phyloP scores from a whole-genome alignment of 2,329 filamentous ascomycete genomes.

The Thielaviopsis cerberus region DNA sequence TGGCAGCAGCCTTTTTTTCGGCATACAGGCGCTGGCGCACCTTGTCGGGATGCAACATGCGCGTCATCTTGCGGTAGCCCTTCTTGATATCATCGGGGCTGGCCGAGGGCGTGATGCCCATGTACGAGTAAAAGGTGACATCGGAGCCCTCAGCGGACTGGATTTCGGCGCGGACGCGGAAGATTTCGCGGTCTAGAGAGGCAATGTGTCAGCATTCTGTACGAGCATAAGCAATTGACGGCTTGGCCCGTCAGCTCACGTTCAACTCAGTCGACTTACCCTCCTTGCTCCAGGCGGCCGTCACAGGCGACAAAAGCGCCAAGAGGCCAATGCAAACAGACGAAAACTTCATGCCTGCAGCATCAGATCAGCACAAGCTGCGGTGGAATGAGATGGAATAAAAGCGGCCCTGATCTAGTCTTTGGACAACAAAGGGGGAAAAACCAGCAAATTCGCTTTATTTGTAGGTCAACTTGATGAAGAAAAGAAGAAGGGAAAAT shows the following conservation, averaged over 20 bases:
- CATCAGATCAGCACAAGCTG: not conserved
- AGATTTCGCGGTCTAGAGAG: slow-evolving; percentile 78
- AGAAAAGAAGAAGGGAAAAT: not conserved
- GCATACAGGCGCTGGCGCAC: slow-evolving; percentile 67
- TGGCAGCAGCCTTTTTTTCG: slow-evolving; percentile 39
- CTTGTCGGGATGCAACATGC: slow-evolving; percentile 82
- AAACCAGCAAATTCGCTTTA: not conserved
- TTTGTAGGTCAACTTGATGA: slow-evolving; percentile 17
- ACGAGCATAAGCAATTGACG: too few species aligned
- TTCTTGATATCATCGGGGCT: slow-evolving; percentile 79
- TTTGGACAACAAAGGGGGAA: not conserved
- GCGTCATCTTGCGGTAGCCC: slow-evolving; percentile 77
- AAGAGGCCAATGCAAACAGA: slow-evolving; percentile 50
- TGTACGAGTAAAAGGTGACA: slow-evolving; percentile 85
- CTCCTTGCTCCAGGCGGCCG: slow-evolving; percentile 71
- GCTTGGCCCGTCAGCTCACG: too few species aligned
- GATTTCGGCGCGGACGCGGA: slow-evolving; percentile 81
- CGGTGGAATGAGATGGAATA: not conserved
- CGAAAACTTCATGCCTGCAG: slow-evolving; percentile 45
- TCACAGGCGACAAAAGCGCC: slow-evolving; percentile 46
- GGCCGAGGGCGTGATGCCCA: slow-evolving; percentile 56
- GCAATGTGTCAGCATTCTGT: not conserved
- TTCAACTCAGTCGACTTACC: slow-evolving; percentile 32
- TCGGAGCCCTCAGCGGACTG: slow-evolving; percentile 55
- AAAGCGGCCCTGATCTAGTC: not conserved